A percentile compares a stretch with the other conserved stretches of the same genome.
Conservation (phyloP, 768 basidiomycete species). For the Amyloporia xantha region DNA sequence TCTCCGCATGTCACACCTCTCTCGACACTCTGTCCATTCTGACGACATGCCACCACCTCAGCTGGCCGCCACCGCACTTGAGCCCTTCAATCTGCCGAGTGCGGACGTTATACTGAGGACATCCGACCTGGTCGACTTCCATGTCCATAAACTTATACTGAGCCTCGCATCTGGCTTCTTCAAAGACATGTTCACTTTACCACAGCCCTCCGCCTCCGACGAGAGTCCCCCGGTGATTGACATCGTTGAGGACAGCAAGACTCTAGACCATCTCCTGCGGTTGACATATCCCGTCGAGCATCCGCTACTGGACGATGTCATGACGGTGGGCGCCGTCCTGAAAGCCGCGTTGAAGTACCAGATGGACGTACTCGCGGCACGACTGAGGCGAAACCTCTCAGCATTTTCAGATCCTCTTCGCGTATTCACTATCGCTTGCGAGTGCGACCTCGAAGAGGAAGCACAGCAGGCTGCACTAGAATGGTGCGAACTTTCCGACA, state of each 20-base stretch:
- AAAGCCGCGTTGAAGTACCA: conserved; percentile 4
- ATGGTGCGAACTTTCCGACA: not conserved
- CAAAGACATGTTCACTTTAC: conserved; percentile 46
- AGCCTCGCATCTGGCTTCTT: conserved; percentile 55
- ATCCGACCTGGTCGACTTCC: conserved; percentile 45
- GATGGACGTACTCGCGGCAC: not conserved
- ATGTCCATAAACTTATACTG: conserved; percentile 47
- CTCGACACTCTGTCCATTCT: no score
- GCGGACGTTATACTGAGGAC: conserved; percentile 46
- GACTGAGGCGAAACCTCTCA: not conserved
- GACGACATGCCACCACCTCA: no score
- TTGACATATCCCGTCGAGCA: not conserved
- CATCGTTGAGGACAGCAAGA: conserved; percentile 2
- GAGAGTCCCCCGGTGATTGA: not conserved
- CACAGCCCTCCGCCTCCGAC: conserved; percentile 26
- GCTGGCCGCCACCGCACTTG: not conserved
- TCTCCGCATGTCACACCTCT: no score
- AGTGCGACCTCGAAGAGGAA: not conserved
- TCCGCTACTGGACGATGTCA: not conserved
- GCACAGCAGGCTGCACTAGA: conserved; percentile 3
- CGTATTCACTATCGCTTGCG: conserved; percentile 3
- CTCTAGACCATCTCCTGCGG: not conserved
- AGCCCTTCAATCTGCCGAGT: conserved; percentile 41
- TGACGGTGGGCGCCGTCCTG: not conserved
- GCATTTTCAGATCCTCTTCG: not conserved